Conservation (phyloP, 805 yeast species). For the Candida xiaguanensis region DNA sequence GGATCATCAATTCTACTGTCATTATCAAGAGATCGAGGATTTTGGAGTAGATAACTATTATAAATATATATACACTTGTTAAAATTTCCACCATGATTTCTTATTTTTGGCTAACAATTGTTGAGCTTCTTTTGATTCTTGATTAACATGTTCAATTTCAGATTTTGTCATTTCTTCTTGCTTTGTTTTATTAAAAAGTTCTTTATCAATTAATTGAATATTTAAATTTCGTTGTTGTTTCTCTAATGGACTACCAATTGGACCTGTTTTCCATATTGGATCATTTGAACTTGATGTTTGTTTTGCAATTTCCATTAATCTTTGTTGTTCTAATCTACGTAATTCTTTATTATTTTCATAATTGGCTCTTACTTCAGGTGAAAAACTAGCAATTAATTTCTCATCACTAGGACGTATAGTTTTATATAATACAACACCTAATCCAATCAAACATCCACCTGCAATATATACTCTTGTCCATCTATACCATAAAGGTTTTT, state of each 20-base stretch:
- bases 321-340: slow-evolving; percentile 66
- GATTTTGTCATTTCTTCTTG: slow-evolving; percentile 39
- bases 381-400: slow-evolving; percentile 63
- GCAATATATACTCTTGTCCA: slow-evolving; percentile 56
- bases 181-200: slow-evolving; percentile 43
- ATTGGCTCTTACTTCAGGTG: slow-evolving; percentile 79
- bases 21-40: slow-evolving; percentile 25
- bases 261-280: slow-evolving; percentile 82
- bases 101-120: slow-evolving; percentile 20
- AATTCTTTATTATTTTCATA: slow-evolving; percentile 62
- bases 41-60: slow-evolving; percentile 17
- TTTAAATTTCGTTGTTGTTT: slow-evolving; percentile 34
- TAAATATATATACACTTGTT: not conserved
- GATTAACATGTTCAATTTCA: slow-evolving; percentile 29
- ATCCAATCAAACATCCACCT: slow-evolving; percentile 65
- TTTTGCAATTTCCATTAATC: slow-evolving; percentile 62
- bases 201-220: slow-evolving; percentile 39
- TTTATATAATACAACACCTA: slow-evolving; percentile 69
- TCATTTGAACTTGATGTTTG: slow-evolving; percentile 64
- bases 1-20: slow-evolving; percentile 22
- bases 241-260: slow-evolving; percentile 67
- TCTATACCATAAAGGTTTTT: slow-evolving; percentile 49
- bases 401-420: slow-evolving; percentile 86
- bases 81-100: slow-evolving; percentile 11
- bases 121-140: slow-evolving; percentile 26